Conservation (phyloP, 495 filamentous ascomycete genomes). For the Aspergillus carlsbadensis region DNA sequence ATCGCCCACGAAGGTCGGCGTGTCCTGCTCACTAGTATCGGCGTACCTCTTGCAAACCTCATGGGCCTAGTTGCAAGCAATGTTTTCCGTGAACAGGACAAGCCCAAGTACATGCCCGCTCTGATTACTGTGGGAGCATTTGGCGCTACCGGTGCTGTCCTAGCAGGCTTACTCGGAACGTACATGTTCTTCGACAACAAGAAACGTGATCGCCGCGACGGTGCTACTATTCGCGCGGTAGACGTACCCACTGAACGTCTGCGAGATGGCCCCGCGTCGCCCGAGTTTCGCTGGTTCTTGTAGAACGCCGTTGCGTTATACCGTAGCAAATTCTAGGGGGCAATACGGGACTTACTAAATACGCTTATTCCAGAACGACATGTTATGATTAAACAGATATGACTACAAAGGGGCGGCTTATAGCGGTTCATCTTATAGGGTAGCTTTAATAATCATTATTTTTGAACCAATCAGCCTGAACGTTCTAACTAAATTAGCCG, state of each 20-base stretch:
- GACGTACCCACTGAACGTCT: constrained; percentile 69
- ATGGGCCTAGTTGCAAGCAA: constrained; percentile 77
- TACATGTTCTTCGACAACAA: constrained; percentile 74
- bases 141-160: constrained; percentile 59
- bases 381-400: too few species aligned
- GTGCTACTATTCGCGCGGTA: constrained; percentile 56
- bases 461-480: too few species aligned
- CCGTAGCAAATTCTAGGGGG: too few species aligned
- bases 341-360: background rate
- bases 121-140: constrained; percentile 72
- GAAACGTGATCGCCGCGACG: constrained; percentile 58
- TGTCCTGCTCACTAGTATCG: constrained; percentile 68
- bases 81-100: constrained; percentile 69
- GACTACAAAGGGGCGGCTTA: too few species aligned
- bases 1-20: constrained; percentile 72
- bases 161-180: constrained; percentile 57
- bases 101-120: constrained; percentile 73
- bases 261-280: constrained; percentile 62
- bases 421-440: too few species aligned
- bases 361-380: too few species aligned
- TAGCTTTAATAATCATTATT: too few species aligned
- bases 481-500: too few species aligned
- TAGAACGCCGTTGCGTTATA: too few species aligned
- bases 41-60: constrained; percentile 75
- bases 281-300: constrained; percentile 72